Evolutionary conservation across 495 filamentous ascomycete species (phyloP), one percentile per base, ranked within the genome.

Genomic region (Cetradonia linearis): DNA sequence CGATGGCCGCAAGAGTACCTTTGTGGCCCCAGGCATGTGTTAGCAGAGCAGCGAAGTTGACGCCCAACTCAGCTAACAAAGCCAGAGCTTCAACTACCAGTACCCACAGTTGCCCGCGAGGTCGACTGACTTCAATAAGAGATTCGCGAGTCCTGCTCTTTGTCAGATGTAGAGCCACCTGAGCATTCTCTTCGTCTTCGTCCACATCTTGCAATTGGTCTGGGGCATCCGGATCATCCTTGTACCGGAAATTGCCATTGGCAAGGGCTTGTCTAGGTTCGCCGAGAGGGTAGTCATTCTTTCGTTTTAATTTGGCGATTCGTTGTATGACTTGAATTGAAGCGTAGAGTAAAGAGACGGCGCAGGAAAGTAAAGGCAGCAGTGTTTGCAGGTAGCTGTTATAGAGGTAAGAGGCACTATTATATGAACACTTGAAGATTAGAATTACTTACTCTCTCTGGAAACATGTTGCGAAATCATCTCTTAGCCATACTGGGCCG

Each of bases 391-490:
- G 81, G 69, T 88, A 89, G 70, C 92, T 97, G 70, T 66, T 58
- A 52, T 59, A 47, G n/a, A 46, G 13, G 62, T 65, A 42, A 71
- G 70, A 33, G 57, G 11, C 38, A 16, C 42, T 20, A 46, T 18
- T 33, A 56, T 59, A 33, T 59, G 33, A 20, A 33, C 37, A 58
- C 20, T 14, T 34, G 30, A 38, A 14, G 2, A 9, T 33, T 58
- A 49, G n/a, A 55, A 42, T 23, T 3, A 74, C 87, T 72, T 73
- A 96, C 92, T 94, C 89, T 76, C 81, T 82, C 68, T 89, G 85
- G 69, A 98, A 91, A 73, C 94, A 97, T 55, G 70, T 74, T 13
- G 87, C 86, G 69, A 98, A 86, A 73, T 98, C 94, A 73, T 98
- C 93, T 61, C 79, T 74, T 66, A 76, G 80, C 93, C 93, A 98